Percentiles rank a stretch among this genome's conserved stretches.
phyloP scores from a whole-genome alignment of 2,329 filamentous ascomycete species.

The Drechslerella stenobrocha region DNA sequence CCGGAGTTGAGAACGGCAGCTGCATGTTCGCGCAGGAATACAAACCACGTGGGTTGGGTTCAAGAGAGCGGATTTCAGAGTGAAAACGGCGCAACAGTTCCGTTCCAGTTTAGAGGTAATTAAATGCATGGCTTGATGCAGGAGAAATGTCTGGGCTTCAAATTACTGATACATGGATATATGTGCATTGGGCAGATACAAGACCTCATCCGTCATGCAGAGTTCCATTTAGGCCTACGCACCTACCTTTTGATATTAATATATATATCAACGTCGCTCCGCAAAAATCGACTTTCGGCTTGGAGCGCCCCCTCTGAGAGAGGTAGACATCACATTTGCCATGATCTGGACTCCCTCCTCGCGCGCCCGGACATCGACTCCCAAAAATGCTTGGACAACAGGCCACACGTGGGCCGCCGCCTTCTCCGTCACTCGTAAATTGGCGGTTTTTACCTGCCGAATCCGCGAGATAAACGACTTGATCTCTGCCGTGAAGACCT shows the following conservation, averaged over 20 bases:
- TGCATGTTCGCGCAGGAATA: background rate
- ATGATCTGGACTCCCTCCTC: constrained; percentile 60
- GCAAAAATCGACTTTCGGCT: constrained; percentile 60
- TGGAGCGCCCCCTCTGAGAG: constrained; percentile 50
- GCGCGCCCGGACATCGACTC: constrained; percentile 60
- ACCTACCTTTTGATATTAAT: too few species aligned
- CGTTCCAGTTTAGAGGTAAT: too few species aligned
- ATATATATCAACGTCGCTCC: too few species aligned
- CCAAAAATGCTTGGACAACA: constrained; percentile 67
- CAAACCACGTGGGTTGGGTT: too few species aligned
- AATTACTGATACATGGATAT: too few species aligned
- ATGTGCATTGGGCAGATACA: too few species aligned
- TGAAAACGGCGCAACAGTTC: too few species aligned
- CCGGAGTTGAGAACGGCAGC: background rate
- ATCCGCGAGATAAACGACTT: constrained; percentile 64
- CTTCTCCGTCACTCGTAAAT: constrained; percentile 65
- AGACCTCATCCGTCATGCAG: too few species aligned
- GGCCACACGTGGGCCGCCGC: constrained; percentile 80
- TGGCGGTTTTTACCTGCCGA: constrained; percentile 59
- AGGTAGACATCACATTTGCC: constrained; percentile 56
- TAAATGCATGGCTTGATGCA: too few species aligned
- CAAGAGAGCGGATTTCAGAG: too few species aligned
- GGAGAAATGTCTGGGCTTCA: too few species aligned
- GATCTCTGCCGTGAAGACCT: constrained; percentile 75
- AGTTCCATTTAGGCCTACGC: too few species aligned